Percentiles rank a stretch among this genome's conserved stretches.
Conservation (phyloP, 2,329 filamentous ascomycete species). For the Cordyceps militaris region DNA sequence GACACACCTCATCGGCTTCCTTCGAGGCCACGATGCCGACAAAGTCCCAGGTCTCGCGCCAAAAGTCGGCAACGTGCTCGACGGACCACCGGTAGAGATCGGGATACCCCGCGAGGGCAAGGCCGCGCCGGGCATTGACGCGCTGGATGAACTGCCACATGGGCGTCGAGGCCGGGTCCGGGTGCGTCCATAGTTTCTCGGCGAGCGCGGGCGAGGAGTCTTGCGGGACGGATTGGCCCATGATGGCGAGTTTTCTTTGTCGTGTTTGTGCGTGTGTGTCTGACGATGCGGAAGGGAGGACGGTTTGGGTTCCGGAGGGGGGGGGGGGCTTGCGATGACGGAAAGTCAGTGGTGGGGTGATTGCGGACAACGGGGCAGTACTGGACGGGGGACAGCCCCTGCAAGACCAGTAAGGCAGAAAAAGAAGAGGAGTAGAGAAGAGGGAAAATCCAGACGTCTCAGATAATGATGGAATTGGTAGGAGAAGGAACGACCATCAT, state of each 20-base stretch:
- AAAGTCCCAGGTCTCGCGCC: conserved; percentile 80
- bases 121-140: conserved; percentile 59
- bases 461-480: background rate
- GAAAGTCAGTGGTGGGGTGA: background rate
- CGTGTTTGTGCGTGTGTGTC: background rate
- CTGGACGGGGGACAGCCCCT: no score
- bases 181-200: conserved; percentile 64
- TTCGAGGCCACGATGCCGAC: conserved; percentile 66
- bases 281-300: background rate
- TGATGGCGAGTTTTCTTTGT: background rate
- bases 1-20: conserved; percentile 50
- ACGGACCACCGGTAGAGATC: conserved; percentile 84
- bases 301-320: background rate
- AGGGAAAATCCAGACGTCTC: no score
- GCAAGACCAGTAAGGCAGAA: background rate
- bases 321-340: background rate
- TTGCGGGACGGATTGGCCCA: conserved; percentile 12
- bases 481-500: background rate
- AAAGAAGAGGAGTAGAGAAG: background rate
- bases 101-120: conserved; percentile 59
- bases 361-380: background rate
- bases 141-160: conserved; percentile 66
- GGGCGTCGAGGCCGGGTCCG: conserved; percentile 56
- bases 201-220: conserved; percentile 14
- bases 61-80: conserved; percentile 67